Percentiles rank a stretch among this genome's conserved stretches.
phyloP scores from a whole-genome alignment of 1,284 basidiomycete species.

The Ustilago bromivora region DNA sequence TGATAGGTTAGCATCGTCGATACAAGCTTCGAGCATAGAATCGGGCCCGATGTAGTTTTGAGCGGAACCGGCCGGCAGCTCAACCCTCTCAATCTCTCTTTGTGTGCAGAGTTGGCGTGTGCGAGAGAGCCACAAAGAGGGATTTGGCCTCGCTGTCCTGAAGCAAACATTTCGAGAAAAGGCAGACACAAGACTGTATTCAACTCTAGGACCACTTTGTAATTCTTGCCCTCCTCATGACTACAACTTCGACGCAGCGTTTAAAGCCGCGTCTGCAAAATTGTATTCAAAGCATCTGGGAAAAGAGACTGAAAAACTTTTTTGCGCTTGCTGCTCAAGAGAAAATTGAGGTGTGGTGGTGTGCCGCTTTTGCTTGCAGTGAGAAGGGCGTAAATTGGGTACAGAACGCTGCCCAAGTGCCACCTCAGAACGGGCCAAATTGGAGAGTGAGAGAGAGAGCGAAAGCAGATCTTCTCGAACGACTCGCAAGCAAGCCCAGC shows the following conservation, averaged over 20 bases:
- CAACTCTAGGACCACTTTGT: neutral
- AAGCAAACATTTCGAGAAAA: neutral
- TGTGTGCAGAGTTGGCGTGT: neutral
- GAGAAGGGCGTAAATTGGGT: no score
- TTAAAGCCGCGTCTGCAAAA: neutral
- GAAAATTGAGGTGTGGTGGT: neutral
- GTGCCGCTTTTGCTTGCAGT: neutral
- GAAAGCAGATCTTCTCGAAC: conserved; percentile 40
- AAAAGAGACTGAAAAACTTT: conserved; percentile 22
- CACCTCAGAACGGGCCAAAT: conserved; percentile 6
- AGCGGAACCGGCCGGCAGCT: neutral
- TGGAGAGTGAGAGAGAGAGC: neutral
- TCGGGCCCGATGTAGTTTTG: neutral
- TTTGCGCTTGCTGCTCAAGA: neutral
- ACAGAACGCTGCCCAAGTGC: neutral
- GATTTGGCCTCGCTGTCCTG: conserved; percentile 10
- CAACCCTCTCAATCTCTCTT: neutral
- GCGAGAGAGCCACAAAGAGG: neutral
- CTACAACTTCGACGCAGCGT: neutral
- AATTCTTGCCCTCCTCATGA: neutral
- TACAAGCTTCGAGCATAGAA: neutral
- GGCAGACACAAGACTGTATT: neutral
- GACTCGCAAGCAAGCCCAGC: conserved; percentile 9
- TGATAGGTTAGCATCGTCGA: neutral
- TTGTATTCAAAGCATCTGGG: conserved; percentile 1